A percentile compares a stretch with the other conserved stretches of the same genome.
These are phyloP conservation scores for Coniochaeta ligniaria DNA, from an alignment of 2,329 filamentous ascomycete genomes.

Conservation along the genomic window DNA sequence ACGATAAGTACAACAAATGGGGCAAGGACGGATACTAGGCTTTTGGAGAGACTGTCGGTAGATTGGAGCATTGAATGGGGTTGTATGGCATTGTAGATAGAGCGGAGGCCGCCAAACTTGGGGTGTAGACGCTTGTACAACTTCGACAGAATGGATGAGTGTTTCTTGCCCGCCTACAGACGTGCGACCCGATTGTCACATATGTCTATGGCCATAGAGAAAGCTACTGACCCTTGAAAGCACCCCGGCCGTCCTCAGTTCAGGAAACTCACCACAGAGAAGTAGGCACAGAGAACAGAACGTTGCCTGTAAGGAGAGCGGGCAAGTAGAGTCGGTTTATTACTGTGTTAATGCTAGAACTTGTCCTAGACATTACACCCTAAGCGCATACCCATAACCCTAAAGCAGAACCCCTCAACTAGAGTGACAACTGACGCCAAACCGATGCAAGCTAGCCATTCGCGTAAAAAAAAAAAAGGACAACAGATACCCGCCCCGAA, in stretches of 20 bases:
- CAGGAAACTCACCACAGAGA: no score
- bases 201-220: neutral
- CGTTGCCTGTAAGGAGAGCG: no score
- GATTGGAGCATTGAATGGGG: neutral
- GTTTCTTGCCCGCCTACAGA: neutral
- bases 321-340: no score
- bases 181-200: neutral
- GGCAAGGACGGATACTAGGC: conserved; percentile 88
- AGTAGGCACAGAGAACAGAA: no score
- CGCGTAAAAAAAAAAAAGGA: neutral
- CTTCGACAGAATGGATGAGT: neutral
- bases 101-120: neutral
- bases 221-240: neutral
- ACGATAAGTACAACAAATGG: conserved; percentile 99
- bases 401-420: neutral
- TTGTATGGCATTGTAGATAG: conserved; percentile 13
- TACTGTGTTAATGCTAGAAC: no score
- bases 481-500: neutral
- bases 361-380: neutral
- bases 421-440: neutral
- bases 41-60: neutral
- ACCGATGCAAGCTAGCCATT: neutral
- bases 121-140: conserved; percentile 1
- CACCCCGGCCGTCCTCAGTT: no score
- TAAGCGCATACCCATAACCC: neutral